phyloP scores from a whole-genome alignment of 1,284 basidiomycete genomes.

The Tranzscheliella williamsii region DNA sequence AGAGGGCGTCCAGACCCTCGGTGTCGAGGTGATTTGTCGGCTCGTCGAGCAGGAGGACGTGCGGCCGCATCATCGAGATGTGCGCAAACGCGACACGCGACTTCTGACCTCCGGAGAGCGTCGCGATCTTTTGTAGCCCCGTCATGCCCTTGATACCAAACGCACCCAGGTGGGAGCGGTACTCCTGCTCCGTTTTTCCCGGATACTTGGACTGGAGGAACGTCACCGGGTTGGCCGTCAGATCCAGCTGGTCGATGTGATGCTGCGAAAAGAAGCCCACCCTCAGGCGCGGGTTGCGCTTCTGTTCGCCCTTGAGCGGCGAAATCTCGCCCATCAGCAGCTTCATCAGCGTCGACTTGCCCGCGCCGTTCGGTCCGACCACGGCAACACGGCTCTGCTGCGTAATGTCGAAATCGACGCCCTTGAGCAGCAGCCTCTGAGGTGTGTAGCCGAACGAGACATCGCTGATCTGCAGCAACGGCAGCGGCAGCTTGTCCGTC shows the following conservation, averaged over 20 bases:
- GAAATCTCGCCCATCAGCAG: conserved; percentile 86
- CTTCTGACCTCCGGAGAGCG: conserved; percentile 84
- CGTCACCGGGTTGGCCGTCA: conserved; percentile 83
- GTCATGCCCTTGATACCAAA: conserved; percentile 98
- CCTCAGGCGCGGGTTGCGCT: conserved; percentile 84
- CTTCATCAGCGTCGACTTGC: conserved; percentile 89
- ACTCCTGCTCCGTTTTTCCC: conserved; percentile 94
- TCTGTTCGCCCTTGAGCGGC: conserved; percentile 79
- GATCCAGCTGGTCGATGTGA: conserved; percentile 89
- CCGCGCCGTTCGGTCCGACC: conserved; percentile 57
- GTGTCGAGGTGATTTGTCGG: conserved; percentile 97
- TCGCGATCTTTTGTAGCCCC: conserved; percentile 75
- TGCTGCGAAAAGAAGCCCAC: conserved; percentile 70
- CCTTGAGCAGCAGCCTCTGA: conserved; percentile 78
- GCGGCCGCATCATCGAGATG: conserved; percentile 85
- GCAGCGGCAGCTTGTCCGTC: conserved; percentile 83
- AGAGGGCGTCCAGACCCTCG: conserved; percentile 87
- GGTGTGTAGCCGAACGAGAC: conserved; percentile 87
- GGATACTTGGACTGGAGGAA: conserved; percentile 91
- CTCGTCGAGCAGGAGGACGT: conserved; percentile 96
- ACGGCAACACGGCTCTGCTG: conserved; percentile 54
- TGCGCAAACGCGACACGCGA: conserved; percentile 92
- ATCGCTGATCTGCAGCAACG: conserved; percentile 89
- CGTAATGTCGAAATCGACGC: conserved; percentile 78
- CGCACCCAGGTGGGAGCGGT: conserved; percentile 89